Evolutionary conservation across 805 yeast species (phyloP).

Genomic region (Candida railenensis): DNA sequence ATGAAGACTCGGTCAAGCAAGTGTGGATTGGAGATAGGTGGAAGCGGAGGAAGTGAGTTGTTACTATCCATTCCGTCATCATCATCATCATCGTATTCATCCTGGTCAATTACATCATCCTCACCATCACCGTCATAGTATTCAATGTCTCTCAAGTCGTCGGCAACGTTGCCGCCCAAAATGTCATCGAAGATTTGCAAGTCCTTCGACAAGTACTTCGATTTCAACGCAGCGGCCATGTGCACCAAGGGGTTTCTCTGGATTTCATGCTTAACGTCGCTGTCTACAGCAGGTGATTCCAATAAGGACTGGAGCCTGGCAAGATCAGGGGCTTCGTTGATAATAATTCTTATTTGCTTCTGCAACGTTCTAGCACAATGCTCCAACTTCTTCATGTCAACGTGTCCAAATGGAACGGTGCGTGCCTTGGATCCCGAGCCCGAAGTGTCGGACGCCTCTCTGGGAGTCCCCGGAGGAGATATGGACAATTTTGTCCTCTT

Average conservation of each 20-base stretch:
- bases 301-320: constrained; percentile 37
- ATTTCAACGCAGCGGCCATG: constrained; percentile 59
- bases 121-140: constrained; percentile 8
- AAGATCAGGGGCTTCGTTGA: constrained; percentile 57
- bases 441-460: not conserved
- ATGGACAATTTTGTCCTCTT: not conserved
- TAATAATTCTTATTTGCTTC: constrained; percentile 47
- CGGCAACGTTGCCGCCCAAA: constrained; percentile 34
- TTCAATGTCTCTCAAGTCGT: constrained; percentile 22
- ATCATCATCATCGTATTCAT: not conserved
- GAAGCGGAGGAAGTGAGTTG: constrained; percentile 58
- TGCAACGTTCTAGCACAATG: constrained; percentile 44
- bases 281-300: constrained; percentile 29
- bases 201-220: constrained; percentile 48
- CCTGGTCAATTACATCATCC: constrained; percentile 4
- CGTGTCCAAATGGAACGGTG: constrained; percentile 23
- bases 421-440: not conserved
- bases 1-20: constrained; percentile 72
- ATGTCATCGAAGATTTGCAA: constrained; percentile 59
- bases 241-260: constrained; percentile 53
- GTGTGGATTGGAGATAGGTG: constrained; percentile 57
- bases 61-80: constrained; percentile 4
- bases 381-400: constrained; percentile 39
- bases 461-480: not conserved
- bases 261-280: constrained; percentile 49